Base-by-base conservation (phyloP, 805 yeast genomes). In the Cephaloascus fragrans region DNA sequence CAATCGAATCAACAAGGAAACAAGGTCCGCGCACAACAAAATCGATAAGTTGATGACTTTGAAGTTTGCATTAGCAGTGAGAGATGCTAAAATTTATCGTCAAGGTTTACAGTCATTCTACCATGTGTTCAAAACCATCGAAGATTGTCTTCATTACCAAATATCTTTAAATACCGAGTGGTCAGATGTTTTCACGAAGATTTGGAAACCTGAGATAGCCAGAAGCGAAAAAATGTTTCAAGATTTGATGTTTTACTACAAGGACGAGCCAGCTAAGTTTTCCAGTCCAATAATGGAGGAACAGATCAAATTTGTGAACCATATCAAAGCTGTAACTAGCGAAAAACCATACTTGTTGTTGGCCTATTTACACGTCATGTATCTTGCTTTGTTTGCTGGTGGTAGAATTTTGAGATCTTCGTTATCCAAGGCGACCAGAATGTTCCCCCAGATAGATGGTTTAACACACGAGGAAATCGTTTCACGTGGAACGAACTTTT, bases 361-460 rank as follows among this genome's bases (percentile, higher is more conserved):
- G 36, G 93, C 95, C 4, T 85, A 85, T 57, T 75, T 86, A 64
- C 95, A 85, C 55, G 93, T 83, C 36, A 71, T 85, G 76, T 85
- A 85, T 59, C 62, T 85, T 52, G 95, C 93, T 0, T 69, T 85
- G 37, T 85, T 85, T 62, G 95, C 95, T 2, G 95, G 95, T 37
- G 95, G 94, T 15, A 68, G 79, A 45, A 67, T 85, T 26, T 70
- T 86, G 75, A 64, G 80, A 43, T 77, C 88, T 0, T 73, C 78
- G 15, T 59, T 85, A 20, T 65, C 79, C 37, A 75, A 71, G 50
- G 80, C 87, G 18, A 62, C 80, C 4, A 85, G 88, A 2, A 58
- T 84, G 40, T 83, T 83, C 69, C 94, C 95, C 8, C 79, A 80
- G 47, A 73, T 80, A 36, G 74, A 74, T 39, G 86, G 85, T 19